Evolutionary conservation across 441 rosid species (phyloP).

Genomic region (Populus hybrid): DNA sequence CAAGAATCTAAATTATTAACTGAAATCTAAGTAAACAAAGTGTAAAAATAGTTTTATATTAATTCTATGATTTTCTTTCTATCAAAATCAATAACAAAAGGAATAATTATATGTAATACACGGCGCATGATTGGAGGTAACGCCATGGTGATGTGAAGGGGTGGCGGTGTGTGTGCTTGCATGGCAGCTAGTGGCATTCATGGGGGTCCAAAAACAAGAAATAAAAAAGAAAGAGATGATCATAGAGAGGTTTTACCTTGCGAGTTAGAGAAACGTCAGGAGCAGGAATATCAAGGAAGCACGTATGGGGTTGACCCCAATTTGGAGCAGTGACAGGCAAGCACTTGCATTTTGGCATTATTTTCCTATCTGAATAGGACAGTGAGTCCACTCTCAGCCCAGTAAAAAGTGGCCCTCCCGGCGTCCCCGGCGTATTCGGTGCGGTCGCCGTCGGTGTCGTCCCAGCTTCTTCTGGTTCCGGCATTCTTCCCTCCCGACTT

Average conservation of each 20-base stretch:
- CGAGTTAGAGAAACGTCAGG: constrained; percentile 83
- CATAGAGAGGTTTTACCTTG: constrained; percentile 45
- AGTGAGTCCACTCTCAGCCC: constrained; percentile 71
- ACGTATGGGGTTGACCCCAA: constrained; percentile 61
- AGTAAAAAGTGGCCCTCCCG: constrained; percentile 81
- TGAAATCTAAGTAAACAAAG: too few relatives aligned
- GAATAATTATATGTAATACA: not conserved
- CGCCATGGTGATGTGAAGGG: not conserved
- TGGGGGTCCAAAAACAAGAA: not conserved
- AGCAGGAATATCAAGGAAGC: constrained; percentile 71
- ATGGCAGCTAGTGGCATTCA: not conserved
- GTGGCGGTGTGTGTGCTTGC: not conserved
- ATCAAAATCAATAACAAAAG: not conserved
- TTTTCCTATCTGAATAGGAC: constrained; percentile 76
- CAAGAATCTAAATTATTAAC: not conserved
- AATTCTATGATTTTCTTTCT: not conserved
- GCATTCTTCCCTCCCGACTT: constrained; percentile 26
- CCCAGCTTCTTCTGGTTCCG: constrained; percentile 33
- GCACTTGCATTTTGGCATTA: constrained; percentile 82
- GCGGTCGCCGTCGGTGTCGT: constrained; percentile 55
- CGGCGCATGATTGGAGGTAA: not conserved
- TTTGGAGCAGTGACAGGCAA: constrained; percentile 69
- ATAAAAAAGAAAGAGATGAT: not conserved
- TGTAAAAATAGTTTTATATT: not conserved
- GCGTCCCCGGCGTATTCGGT: constrained; percentile 85